These are phyloP conservation scores for Kluyveromyces dobzhanskii DNA, from an alignment of 805 yeast genomes.

Conservation along the genomic window DNA sequence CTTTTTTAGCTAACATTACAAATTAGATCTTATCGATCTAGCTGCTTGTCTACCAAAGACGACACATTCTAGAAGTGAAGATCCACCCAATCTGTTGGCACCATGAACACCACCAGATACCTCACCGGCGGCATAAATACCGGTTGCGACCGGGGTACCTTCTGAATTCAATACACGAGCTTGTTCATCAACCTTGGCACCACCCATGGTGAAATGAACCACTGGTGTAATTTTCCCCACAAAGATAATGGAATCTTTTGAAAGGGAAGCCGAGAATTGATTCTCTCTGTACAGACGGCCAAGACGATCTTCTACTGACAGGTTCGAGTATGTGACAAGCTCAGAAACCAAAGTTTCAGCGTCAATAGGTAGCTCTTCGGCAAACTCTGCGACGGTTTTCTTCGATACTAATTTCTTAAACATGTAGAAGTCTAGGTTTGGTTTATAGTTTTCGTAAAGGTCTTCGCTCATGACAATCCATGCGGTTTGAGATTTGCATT, in stretches of 20 bases:
- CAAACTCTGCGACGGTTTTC: slow-evolving; percentile 25
- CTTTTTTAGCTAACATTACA: too few species aligned
- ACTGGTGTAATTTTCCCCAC: slow-evolving; percentile 53
- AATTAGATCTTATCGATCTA: slow-evolving; percentile 17
- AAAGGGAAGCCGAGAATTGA: slow-evolving; percentile 21
- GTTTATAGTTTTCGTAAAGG: slow-evolving; percentile 37
- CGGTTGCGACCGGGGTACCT: slow-evolving; percentile 30
- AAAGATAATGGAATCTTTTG: slow-evolving; percentile 28
- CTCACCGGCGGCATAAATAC: slow-evolving; percentile 59
- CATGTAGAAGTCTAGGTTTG: slow-evolving; percentile 45
- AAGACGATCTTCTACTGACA: slow-evolving; percentile 25
- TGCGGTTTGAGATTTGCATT: slow-evolving; percentile 27
- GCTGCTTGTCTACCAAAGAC: slow-evolving; percentile 53
- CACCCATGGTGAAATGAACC: slow-evolving; percentile 63
- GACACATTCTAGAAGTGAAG: slow-evolving; percentile 50
- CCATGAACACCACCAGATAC: slow-evolving; percentile 67
- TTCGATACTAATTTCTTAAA: slow-evolving; percentile 31
- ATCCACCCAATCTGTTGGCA: slow-evolving; percentile 50
- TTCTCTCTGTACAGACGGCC: slow-evolving; percentile 31
- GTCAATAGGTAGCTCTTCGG: slow-evolving; percentile 19
- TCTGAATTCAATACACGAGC: slow-evolving; percentile 35
- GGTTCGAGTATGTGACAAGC: slow-evolving; percentile 15
- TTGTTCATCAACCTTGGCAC: slow-evolving; percentile 45
- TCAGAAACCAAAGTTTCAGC: slow-evolving; percentile 20
- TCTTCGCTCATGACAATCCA: slow-evolving; percentile 34